phyloP scores from a whole-genome alignment of 176 grass and related monocot species.

The Canna indica region DNA sequence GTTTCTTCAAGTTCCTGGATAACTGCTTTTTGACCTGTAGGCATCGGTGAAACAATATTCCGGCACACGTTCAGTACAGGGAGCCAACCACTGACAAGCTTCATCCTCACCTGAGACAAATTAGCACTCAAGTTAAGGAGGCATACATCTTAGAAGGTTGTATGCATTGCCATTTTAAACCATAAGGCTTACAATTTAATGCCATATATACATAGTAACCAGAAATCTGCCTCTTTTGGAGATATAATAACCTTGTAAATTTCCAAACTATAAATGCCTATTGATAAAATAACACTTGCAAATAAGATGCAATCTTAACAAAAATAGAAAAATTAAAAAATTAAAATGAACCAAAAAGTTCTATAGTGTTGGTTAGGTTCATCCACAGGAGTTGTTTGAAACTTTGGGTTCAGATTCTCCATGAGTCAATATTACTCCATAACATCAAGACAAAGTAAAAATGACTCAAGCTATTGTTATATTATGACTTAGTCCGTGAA shows the following conservation, averaged over 20 bases:
- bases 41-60: conserved; percentile 39
- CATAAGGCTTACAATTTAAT: neutral
- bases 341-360: too few relatives aligned
- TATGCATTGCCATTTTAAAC: neutral
- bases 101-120: conserved; percentile 54
- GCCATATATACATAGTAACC: neutral
- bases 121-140: neutral
- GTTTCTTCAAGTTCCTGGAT: conserved; percentile 69
- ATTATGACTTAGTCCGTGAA: neutral
- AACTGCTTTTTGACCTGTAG: conserved; percentile 41
- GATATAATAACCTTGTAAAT: too few relatives aligned
- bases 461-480: too few relatives aligned
- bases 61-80: conserved; percentile 77
- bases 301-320: too few relatives aligned
- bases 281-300: too few relatives aligned
- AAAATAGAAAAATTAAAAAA: too few relatives aligned
- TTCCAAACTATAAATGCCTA: too few relatives aligned
- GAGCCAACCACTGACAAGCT: conserved; percentile 74
- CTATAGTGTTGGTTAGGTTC: too few relatives aligned
- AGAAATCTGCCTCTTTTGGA: too few relatives aligned
- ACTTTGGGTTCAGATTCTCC: neutral
- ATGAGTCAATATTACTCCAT: too few relatives aligned
- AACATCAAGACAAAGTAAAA: too few relatives aligned
- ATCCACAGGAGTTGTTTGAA: too few relatives aligned
- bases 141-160: neutral